Evolutionary conservation across 2,329 filamentous ascomycete genomes (phyloP), one percentile per base, ranked within the genome.

Genomic region (Neurospora sp.): DNA sequence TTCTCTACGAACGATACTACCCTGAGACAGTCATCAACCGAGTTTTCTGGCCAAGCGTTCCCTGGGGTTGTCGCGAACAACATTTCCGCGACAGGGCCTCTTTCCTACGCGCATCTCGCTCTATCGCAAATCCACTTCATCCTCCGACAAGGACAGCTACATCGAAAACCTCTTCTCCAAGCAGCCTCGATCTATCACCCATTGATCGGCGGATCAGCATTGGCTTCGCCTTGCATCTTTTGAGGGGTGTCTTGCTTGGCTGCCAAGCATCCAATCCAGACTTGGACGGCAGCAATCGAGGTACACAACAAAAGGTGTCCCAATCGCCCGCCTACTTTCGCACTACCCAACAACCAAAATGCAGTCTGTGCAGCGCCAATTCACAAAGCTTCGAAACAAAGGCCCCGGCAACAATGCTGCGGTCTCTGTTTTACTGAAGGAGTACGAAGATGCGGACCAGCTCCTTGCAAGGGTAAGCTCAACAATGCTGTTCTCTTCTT

Each of bases 391-490:
- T 77, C 85, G 88, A 80, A 88, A 87, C 76, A 86, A 83, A 75
- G 81, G 89, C 72, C 88, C 89, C 33, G 91, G 90, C 70, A 91
- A 96, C 79, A 90, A 92, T 77, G 89, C 89, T 73, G 90, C 92
- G 77, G 89, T 95, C 66, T 89, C 89, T 11, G 85, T 90, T 65
- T 83, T 96, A 69, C 82, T 96, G 70, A 89, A 88, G 75, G 92
- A 96, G 76, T 96, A 93, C 77, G 90, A 93, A 74, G 89, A 94
- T 79, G 91, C 90, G 36, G 91, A 96, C 78, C 87, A 87, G 74
- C 86, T 94, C 77, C 84, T 96, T 73, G 85, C 87, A 73, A 89
- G 88, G 84, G 92, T 93, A 82, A 19, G 11, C 70, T 66, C 28
- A 66, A 10, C 11, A 17, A 41, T 39, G 46, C 41, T 43, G 23